These are phyloP conservation scores for Rhizoctonia solani DNA, from an alignment of 1,284 basidiomycete species.

Conservation along the genomic window DNA sequence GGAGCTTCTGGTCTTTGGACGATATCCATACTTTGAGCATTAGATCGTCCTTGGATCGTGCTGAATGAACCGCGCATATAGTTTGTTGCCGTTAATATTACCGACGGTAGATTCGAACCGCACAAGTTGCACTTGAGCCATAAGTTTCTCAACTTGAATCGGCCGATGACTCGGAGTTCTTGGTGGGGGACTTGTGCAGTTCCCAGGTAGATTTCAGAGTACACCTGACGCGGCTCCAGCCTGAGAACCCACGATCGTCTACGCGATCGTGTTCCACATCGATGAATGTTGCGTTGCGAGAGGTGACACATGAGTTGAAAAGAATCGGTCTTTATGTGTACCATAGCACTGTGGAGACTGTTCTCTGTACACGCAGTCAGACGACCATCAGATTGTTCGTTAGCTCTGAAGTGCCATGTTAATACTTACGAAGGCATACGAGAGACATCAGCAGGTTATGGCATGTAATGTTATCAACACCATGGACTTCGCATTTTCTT, in stretches of 20 bases:
- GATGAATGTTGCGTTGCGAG: not conserved
- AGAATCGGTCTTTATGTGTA: not conserved
- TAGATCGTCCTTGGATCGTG: not conserved
- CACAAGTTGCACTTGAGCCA: no score
- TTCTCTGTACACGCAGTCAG: no score
- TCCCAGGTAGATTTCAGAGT: constrained; percentile 54
- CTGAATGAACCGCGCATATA: not conserved
- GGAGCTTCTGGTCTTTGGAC: not conserved
- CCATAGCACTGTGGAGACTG: not conserved
- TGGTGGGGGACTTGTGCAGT: constrained; percentile 62
- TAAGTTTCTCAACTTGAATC: no score
- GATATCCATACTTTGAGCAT: not conserved
- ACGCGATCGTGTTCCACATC: not conserved
- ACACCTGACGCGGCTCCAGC: constrained; percentile 64
- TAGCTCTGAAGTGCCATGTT: no score
- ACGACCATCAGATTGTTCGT: no score
- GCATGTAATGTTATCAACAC: constrained; percentile 60
- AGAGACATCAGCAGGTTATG: constrained; percentile 49
- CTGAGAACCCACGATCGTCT: constrained; percentile 46
- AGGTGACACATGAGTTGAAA: not conserved
- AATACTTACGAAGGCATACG: constrained; percentile 37
- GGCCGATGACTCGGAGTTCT: no score
- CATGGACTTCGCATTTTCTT: constrained; percentile 51
- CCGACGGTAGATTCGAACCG: no score
- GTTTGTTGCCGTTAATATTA: not conserved